Evolutionary conservation across 345 rosid species (phyloP).

Genomic region (Ceriops tagal): DNA sequence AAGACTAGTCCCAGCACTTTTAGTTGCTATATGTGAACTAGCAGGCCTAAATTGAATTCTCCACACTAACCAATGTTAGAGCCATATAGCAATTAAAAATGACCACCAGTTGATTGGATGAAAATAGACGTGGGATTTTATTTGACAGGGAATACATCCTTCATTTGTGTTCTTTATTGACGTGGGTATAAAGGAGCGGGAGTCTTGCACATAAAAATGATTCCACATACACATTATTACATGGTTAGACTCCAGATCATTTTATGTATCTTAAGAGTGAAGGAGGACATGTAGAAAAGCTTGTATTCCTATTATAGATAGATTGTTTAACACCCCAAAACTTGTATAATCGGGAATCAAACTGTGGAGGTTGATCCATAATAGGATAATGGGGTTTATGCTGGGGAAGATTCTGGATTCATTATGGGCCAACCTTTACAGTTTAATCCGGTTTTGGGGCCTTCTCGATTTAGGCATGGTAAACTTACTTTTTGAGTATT

Average conservation of each 20-base stretch:
- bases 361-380: too few species aligned
- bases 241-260: too few species aligned
- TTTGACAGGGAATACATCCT: too few species aligned
- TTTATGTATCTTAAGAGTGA: too few species aligned
- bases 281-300: not conserved
- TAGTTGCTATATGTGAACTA: not conserved
- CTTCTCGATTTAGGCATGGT: not conserved
- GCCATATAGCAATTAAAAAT: not conserved
- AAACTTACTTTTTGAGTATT: conserved; percentile 4
- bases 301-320: not conserved
- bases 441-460: not conserved
- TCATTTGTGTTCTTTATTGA: too few species aligned
- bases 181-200: too few species aligned
- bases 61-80: not conserved
- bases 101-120: not conserved
- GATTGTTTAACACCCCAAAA: not conserved
- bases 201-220: too few species aligned
- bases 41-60: not conserved
- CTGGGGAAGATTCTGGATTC: too few species aligned
- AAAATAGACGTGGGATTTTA: not conserved
- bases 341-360: too few species aligned
- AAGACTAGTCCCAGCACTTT: too few species aligned
- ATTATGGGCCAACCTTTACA: not conserved
- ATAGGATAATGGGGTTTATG: too few species aligned
- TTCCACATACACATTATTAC: too few species aligned